These are phyloP conservation scores for Fonsecaea nubica DNA, from an alignment of 2,329 filamentous ascomycete species.

Conservation along the genomic window DNA sequence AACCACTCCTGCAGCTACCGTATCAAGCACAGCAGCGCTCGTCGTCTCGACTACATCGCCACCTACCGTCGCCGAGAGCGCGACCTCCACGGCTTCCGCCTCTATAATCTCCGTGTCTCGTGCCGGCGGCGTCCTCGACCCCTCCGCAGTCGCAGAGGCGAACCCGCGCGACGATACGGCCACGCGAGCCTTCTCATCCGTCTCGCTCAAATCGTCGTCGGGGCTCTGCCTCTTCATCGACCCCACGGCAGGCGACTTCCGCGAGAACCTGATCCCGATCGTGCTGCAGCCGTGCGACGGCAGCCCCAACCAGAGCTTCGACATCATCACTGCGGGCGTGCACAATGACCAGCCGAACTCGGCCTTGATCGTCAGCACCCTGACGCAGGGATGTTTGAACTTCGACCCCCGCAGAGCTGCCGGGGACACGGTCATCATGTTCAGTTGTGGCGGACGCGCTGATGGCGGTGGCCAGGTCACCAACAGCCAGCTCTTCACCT, in stretches of 20 bases:
- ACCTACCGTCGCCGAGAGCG: background rate
- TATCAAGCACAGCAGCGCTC: background rate
- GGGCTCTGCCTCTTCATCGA: constrained; percentile 30
- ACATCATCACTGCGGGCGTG: constrained; percentile 25
- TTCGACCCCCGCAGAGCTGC: constrained; percentile 28
- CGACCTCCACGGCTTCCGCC: constrained; percentile 12
- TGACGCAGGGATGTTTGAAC: constrained; percentile 30
- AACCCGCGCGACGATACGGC: constrained; percentile 29
- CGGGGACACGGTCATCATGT: constrained; percentile 30
- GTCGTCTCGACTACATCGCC: background rate
- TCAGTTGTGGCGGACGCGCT: constrained; percentile 29
- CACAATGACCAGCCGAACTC: constrained; percentile 29
- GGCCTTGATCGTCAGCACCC: constrained; percentile 25
- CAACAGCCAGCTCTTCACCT: constrained; percentile 27
- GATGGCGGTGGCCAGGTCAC: constrained; percentile 28
- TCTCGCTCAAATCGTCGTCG: constrained; percentile 26
- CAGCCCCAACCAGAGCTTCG: constrained; percentile 21
- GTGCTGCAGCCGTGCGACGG: constrained; percentile 26
- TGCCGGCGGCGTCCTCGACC: constrained; percentile 25
- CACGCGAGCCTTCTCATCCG: constrained; percentile 24
- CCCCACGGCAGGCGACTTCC: constrained; percentile 29
- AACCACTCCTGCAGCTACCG: background rate
- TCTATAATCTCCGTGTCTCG: constrained; percentile 28
- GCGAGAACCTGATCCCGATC: constrained; percentile 30
- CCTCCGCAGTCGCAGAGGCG: constrained; percentile 27